Evolutionary conservation across 2,329 filamentous ascomycete species (phyloP), one percentile per base, ranked within the genome.

Genomic region (Rhytidhysteron rufulum): DNA sequence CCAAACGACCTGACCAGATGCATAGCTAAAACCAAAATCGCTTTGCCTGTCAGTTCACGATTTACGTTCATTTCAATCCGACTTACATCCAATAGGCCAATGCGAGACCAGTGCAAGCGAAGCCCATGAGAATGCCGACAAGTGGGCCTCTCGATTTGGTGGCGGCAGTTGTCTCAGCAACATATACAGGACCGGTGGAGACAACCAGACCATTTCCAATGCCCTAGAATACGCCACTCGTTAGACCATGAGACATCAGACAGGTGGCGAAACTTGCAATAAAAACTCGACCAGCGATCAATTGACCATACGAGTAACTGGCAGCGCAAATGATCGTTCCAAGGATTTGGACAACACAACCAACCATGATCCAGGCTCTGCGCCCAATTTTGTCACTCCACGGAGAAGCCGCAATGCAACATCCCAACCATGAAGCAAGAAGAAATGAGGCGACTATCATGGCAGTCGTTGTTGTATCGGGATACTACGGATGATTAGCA

Each of bases 41-140:
- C 54, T 46, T 44, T 35, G 5, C n/a, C n/a, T n/a, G n/a, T n/a
- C n/a, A n/a, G n/a, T n/a, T n/a, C n/a, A n/a, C n/a, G n/a, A n/a
- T n/a, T n/a, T n/a, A n/a, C n/a, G n/a, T n/a, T n/a, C n/a, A n/a
- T n/a, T n/a, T n/a, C n/a, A n/a, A n/a, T n/a, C n/a, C n/a, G 1
- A 40, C 48, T 45, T 48, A 52, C 51, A 62, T 51, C 59, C 61
- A 63, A 39, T 64, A 64, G 3, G 60, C 60, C 1, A 58, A 35
- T 7, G 60, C 55, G 8, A 50, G 53, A 4, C 55, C 55, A 15
- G 41, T 32, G 38, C 50, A 45, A 16, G 59, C 53, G 29, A 49
- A 54, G 18, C 50, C 49, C 41, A 62, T 59, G 34, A 62, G 53
- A 34, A 55, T 49, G 31, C 56, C 56, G 35, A 63, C 52, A 10